These are phyloP conservation scores for Chrysanthemum lavandulifolium DNA, from an alignment of 129 eudicot genomes.

Conservation along the genomic window DNA sequence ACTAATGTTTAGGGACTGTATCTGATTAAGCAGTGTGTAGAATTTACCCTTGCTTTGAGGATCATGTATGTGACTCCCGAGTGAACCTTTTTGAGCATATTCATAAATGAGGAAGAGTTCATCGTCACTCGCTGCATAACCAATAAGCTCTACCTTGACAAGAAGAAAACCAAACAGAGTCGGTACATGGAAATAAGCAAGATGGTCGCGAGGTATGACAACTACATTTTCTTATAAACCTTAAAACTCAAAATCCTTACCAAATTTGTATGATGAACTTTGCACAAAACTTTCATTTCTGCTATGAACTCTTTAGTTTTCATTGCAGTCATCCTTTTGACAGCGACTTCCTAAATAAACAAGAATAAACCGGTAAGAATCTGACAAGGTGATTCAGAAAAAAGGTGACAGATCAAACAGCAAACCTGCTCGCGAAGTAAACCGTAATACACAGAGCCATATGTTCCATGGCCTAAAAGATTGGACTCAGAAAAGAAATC, in stretches of 20 bases:
- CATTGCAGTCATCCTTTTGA: constrained; percentile 83
- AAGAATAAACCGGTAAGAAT: constrained; percentile 5
- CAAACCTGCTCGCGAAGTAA: constrained; percentile 77
- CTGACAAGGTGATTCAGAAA: not conserved
- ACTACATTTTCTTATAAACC: constrained; percentile 8
- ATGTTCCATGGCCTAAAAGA: constrained; percentile 91
- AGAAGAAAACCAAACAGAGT: constrained; percentile 39
- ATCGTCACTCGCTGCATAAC: constrained; percentile 82
- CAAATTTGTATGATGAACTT: constrained; percentile 96
- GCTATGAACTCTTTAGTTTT: constrained; percentile 84
- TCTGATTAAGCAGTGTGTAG: not conserved
- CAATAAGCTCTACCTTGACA: constrained; percentile 96
- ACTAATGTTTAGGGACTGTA: not conserved
- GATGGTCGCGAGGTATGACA: constrained; percentile 2
- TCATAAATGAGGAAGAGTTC: constrained; percentile 90
- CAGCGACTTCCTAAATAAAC: constrained; percentile 77
- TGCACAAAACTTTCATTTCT: constrained; percentile 96
- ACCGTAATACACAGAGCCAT: constrained; percentile 95
- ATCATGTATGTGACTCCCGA: constrained; percentile 83
- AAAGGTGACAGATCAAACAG: not conserved
- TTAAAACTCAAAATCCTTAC: constrained; percentile 41
- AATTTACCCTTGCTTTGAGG: constrained; percentile 78
- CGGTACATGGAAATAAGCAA: constrained; percentile 19
- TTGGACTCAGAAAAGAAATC: constrained; percentile 78
- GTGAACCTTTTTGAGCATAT: constrained; percentile 91